Base-by-base conservation (phyloP, 2,329 filamentous ascomycete genomes). In the Zasmidium citrigriseum region DNA sequence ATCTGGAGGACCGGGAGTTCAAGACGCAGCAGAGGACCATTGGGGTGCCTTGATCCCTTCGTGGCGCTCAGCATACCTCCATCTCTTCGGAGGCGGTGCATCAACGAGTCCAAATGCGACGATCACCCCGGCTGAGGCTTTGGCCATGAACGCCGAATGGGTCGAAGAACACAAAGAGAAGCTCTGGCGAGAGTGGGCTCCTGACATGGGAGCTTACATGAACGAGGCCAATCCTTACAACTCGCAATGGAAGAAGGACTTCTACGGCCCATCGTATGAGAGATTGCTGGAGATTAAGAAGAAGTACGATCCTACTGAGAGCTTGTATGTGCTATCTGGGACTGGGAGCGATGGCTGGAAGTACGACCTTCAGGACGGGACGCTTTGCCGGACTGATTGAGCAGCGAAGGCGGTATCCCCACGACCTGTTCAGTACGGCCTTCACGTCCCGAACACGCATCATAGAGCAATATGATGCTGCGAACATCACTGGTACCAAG, bases 151-250 rank as follows among this genome's bases (percentile, higher is more conserved):
- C 9, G 60, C 60, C 2, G 51, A 58, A 1, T 70, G 64, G 63
- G 48, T 65, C 1, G 61, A 67, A 7, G 52, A 64, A 16, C 41
- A 51, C 1, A 64, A 65, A 14, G 67, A 70, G 49, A 50, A 21
- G 18, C 47, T 64, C 45, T 72, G 65, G 65, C 72, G 72, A 45
- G 60, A 76, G 10, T 66, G 76, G 22, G 75, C 76, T 1, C 77
- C 78, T 0, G 67, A 71, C 29, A 71, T 70, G 10, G 75, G 76
- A 1, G 68, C 68, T 2, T 80, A 80, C 61, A 64, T 77, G 61
- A 80, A 79, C 56, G 78, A 80, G 46, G 75, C 65, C 11, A 70
- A 77, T 56, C 75, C 73, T 62, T 70, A 70, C 46, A 73, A 79
- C 65, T 71, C 70, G 2, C 66, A 76, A 58, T 79, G 72, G 65